Base-by-base conservation (phyloP, 2,329 filamentous ascomycete species). In the Apiospora sp. region DNA sequence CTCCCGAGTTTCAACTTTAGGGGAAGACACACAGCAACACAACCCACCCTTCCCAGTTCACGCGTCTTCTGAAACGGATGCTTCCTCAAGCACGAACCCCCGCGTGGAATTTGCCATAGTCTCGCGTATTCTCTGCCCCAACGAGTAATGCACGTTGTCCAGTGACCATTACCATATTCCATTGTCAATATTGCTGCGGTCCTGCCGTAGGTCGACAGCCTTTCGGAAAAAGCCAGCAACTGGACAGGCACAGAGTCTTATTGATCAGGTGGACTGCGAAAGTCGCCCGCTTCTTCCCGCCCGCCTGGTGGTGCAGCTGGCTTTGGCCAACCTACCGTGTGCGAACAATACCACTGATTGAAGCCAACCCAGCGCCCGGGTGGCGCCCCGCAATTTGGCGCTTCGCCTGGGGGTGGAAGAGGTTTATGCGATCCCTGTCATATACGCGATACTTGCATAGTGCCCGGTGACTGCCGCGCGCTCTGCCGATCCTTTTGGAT, bases 1-100 rank as follows among this genome's bases (percentile, higher is more conserved):
- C 19, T 27, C 30, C 44, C 67, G 44, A 49, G 67, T 69, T 69
- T 69, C 67, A 48, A 49, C 19, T 69, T 49, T n/a, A 7, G 44
- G 67, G 46, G 13, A 48, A 27, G 19, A 68, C 14, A 49, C 58
- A 41, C 4, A 24, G 12, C 19, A 30, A 30, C 19, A 64, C 19
- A 37, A 41, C 34, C 54, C 30, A 61, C 54, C 54, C 54, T 37
- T 37, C 54, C 30, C 54, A 37, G 54, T 37, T 61, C 54, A 64
- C 58, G 58, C 58, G 58, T 41, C 58, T 64, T 64, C 58, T 64
- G 58, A 64, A 64, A 64, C 58, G 34, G 30, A 64, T 10, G n/a
- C 58, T 64, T 41, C 19, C 58, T 41, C 34, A n/a, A 64, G 58
- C 58, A 64, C 34, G 58, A 41, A 41, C 58, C 58, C 58, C 12